Conservation (phyloP, 108 stramenopile genomes). For the Parietichytrium sp. region DNA sequence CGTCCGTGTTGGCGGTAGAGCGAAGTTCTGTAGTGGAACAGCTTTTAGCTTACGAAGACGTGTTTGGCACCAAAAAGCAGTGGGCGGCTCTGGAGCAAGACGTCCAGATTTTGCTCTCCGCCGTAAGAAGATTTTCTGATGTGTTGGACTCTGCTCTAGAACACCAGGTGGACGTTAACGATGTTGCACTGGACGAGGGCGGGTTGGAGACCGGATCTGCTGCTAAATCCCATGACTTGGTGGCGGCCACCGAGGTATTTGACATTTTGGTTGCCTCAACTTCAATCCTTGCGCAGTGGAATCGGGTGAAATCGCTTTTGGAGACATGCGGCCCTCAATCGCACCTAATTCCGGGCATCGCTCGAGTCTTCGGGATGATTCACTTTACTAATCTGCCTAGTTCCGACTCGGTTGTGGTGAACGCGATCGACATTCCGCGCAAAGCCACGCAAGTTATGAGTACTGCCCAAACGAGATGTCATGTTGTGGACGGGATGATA, state of each 20-base stretch:
- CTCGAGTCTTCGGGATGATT: conserved; percentile 22
- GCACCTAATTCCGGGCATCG: not conserved
- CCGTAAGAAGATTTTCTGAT: not conserved
- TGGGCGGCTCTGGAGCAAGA: conserved; percentile 23
- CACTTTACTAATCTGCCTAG: not conserved
- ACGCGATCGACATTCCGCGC: conserved; percentile 6
- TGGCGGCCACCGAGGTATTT: not conserved
- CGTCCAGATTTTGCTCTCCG: not conserved
- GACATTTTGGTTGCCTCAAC: conserved; percentile 13
- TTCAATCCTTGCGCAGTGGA: conserved; percentile 28
- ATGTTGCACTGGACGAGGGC: not conserved
- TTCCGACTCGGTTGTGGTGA: too few relatives aligned
- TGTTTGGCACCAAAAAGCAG: not conserved
- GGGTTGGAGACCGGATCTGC: not conserved
- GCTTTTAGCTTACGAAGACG: not conserved
- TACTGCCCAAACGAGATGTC: not conserved
- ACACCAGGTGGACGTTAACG: not conserved
- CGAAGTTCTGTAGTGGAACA: conserved; percentile 31
- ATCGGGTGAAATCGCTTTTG: not conserved
- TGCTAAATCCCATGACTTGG: not conserved
- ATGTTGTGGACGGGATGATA: not conserved
- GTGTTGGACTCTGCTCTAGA: not conserved
- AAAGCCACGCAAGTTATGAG: not conserved
- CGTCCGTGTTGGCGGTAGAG: conserved; percentile 30
- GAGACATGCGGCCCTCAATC: not conserved